Evolutionary conservation across 805 yeast species (phyloP), one percentile per base, ranked within the genome.

Genomic region (Saturnispora halmiae): DNA sequence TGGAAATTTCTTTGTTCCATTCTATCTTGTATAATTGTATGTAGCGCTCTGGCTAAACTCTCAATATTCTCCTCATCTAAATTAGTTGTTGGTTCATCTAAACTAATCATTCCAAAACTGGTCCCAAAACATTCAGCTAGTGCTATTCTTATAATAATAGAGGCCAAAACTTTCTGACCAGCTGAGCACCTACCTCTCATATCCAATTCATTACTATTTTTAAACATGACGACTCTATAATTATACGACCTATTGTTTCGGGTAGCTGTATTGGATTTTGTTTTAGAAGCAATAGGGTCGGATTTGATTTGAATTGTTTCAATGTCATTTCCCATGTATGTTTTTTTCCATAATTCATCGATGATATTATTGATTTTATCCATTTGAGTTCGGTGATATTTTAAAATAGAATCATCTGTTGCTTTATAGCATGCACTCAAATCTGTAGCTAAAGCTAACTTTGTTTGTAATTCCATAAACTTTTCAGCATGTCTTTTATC

Each of bases 121-220:
- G 79, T 71, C 6, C 98, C 97, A 65, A 92, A 90, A 53, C 96
- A 85, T 60, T 92, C 97, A 1, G 97, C 92, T 36, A 92, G 65
- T 0, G 96, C 96, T 42, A 92, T 63, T 41, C 99, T 69, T 42
- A 92, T 90, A 25, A 92, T 77, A 36, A 92, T 88, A 30, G 94
- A 81, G 0, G 97, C 96, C 34, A 92, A 62, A 4, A 92, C 96
- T 53, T 87, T 85, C 60, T 92, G 99, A 0, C 99, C 99, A 0
- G 98, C 97, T 2, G 96, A 85, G 58, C 99, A 92, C 43, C 98
- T 66, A 0, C 98, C 99, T 46, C 99, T 73, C 99, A 92, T 92
- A 56, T 92, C 99, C 36, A 92, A 65, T 58, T 92, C 97, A 1
- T 79, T 82, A 44, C 83, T 90, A 53, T 82, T 85, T 57, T 92